phyloP scores from a whole-genome alignment of 768 basidiomycete genomes.

The Naganishia randhawae region DNA sequence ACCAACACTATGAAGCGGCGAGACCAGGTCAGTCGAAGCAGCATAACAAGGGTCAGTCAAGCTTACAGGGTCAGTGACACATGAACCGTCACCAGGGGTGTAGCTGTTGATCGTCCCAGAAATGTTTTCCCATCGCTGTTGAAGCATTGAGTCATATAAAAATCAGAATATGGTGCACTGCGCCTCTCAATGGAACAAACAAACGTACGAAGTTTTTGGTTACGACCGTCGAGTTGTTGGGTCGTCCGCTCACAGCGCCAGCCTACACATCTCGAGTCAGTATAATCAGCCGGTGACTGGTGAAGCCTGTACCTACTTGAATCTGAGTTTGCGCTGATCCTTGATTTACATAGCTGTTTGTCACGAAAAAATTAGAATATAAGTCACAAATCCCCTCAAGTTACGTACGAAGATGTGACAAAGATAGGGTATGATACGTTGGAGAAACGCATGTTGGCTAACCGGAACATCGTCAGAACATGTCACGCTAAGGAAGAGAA shows the following conservation, averaged over 20 bases:
- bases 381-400: too few species aligned
- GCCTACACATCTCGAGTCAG: constrained; percentile 23
- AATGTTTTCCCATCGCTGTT: constrained; percentile 30
- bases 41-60: not conserved
- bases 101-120: constrained; percentile 34
- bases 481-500: not conserved
- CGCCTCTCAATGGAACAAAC: not conserved
- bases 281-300: not conserved
- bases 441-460: constrained; percentile 52
- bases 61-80: constrained; percentile 31
- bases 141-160: too few species aligned
- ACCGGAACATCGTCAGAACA: not conserved
- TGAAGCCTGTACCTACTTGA: not conserved
- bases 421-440: constrained; percentile 56
- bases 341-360: constrained; percentile 39
- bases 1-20: constrained; percentile 32
- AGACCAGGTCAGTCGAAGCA: not conserved
- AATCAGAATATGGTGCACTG: not conserved
- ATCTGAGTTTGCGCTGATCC: constrained; percentile 26
- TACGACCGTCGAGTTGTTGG: constrained; percentile 37
- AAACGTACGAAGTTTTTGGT: constrained; percentile 55
- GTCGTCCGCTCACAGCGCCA: constrained; percentile 32
- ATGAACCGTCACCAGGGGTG: constrained; percentile 35
- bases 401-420: constrained; percentile 57
- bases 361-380: too few species aligned